Percentiles rank a stretch among this genome's conserved stretches.
Conservation (phyloP, 495 filamentous ascomycete genomes). For the Aspergillus biplanus region DNA sequence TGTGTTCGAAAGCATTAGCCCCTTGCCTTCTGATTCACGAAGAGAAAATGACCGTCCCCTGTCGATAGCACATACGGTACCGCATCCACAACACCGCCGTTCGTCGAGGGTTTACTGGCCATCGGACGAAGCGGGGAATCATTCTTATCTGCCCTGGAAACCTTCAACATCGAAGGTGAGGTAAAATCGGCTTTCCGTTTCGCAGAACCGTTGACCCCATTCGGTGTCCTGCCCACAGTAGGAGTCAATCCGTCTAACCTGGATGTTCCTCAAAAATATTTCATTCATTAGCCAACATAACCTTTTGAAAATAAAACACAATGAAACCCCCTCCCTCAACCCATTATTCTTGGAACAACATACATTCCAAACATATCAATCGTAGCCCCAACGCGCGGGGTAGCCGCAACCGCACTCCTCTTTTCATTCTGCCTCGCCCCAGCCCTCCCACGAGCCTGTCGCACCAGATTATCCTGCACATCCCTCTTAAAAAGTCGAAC, state of each 20-base stretch:
- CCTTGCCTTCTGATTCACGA: background rate
- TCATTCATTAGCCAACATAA: constrained; percentile 4
- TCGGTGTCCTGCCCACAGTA: constrained; percentile 34
- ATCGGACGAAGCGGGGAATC: constrained; percentile 39
- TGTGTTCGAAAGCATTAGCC: constrained; percentile 33
- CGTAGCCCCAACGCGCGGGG: constrained; percentile 63
- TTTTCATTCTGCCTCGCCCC: constrained; percentile 61
- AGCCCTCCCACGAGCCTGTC: constrained; percentile 64
- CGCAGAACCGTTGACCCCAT: constrained; percentile 54
- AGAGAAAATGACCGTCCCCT: background rate
- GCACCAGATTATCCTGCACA: constrained; percentile 80
- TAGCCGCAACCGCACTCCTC: constrained; percentile 56
- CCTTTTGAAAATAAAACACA: too few relatives aligned
- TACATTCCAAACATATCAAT: constrained; percentile 86
- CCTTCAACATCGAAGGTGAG: constrained; percentile 58
- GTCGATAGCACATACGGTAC: constrained; percentile 33
- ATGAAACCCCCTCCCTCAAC: background rate
- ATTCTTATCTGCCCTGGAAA: constrained; percentile 45
- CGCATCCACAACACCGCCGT: constrained; percentile 29
- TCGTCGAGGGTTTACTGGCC: constrained; percentile 25
- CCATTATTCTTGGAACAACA: constrained; percentile 26
- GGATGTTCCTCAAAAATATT: background rate
- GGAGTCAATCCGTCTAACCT: constrained; percentile 82
- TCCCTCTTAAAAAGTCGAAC: constrained; percentile 81
- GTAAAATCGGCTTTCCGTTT: constrained; percentile 67